Conservation (phyloP, 73 alveolate species). For the Effrenium voratum region DNA sequence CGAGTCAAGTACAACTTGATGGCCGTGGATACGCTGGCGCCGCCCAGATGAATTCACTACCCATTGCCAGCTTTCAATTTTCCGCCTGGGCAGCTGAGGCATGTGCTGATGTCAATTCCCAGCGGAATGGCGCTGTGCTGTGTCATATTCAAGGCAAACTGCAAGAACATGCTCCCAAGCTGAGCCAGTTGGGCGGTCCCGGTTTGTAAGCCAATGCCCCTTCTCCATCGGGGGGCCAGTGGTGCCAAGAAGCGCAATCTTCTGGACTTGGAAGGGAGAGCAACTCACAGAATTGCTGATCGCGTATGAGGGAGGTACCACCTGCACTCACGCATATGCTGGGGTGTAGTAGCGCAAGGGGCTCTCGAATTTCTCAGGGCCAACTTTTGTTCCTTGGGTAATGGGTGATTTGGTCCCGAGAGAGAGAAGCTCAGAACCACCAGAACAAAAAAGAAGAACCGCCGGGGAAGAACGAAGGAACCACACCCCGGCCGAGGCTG, state of each 20-base stretch:
- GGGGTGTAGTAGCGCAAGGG: no score
- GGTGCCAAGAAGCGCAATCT: no score
- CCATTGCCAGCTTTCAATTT: background rate
- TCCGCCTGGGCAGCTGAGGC: background rate
- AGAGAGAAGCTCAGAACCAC: background rate
- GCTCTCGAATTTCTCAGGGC: no score
- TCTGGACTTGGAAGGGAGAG: no score
- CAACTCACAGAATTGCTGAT: no score
- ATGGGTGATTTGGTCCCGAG: background rate
- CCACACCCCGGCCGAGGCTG: background rate
- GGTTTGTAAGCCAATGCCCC: no score
- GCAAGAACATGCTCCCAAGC: background rate
- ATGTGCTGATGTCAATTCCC: background rate
- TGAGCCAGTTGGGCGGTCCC: no score
- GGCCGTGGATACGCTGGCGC: background rate
- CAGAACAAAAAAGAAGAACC: background rate
- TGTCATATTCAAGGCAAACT: background rate
- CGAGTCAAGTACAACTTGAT: constrained; percentile 4
- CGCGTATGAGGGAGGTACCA: no score
- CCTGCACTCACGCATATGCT: no score
- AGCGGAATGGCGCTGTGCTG: background rate
- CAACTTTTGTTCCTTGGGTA: no score
- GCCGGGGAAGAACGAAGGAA: background rate
- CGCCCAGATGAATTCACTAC: background rate
- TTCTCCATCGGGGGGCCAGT: no score